Conservation (phyloP, 352 stramenopile genomes). For the Phytophthora citricola region DNA sequence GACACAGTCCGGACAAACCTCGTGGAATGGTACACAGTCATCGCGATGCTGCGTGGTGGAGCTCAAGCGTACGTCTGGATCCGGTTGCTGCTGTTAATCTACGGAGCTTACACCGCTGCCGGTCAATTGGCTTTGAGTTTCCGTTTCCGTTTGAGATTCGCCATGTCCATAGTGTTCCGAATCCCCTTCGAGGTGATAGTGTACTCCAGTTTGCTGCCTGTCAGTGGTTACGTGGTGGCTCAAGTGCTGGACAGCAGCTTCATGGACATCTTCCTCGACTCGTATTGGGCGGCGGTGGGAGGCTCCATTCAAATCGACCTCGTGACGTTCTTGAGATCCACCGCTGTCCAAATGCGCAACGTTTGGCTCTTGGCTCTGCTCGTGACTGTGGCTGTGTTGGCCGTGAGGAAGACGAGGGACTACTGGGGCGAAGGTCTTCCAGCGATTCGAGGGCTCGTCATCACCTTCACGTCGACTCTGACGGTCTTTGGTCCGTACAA, state of each 20-base stretch:
- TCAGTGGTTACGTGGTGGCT: slow-evolving; percentile 43
- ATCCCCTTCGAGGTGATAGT: slow-evolving; percentile 65
- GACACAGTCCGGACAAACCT: slow-evolving; percentile 43
- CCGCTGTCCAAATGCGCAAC: slow-evolving; percentile 52
- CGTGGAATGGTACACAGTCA: slow-evolving; percentile 38
- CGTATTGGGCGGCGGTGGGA: slow-evolving; percentile 41
- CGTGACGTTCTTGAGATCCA: slow-evolving; percentile 35
- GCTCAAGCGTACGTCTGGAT: slow-evolving; percentile 61
- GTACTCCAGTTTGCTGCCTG: slow-evolving; percentile 54
- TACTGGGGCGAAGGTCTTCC: slow-evolving; percentile 21
- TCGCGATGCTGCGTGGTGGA: slow-evolving; percentile 37
- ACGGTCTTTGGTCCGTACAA: slow-evolving; percentile 49
- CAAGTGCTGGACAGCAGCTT: slow-evolving; percentile 53
- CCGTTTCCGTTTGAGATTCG: slow-evolving; percentile 3
- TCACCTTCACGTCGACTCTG: slow-evolving; percentile 44
- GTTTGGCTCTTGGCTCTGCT: slow-evolving; percentile 55
- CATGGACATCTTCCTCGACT: slow-evolving; percentile 45
- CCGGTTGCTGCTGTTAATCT: slow-evolving; percentile 35
- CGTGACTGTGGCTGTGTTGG: slow-evolving; percentile 30
- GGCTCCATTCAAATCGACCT: slow-evolving; percentile 26
- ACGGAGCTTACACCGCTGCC: slow-evolving; percentile 8
- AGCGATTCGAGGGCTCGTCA: slow-evolving; percentile 41
- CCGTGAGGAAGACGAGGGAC: slow-evolving; percentile 2
- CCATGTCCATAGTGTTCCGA: slow-evolving; percentile 34
- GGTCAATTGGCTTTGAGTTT: background rate